These are phyloP conservation scores for Thamnidium elegans DNA, from an alignment of 192 early-diverging fungal species.

Conservation along the genomic window DNA sequence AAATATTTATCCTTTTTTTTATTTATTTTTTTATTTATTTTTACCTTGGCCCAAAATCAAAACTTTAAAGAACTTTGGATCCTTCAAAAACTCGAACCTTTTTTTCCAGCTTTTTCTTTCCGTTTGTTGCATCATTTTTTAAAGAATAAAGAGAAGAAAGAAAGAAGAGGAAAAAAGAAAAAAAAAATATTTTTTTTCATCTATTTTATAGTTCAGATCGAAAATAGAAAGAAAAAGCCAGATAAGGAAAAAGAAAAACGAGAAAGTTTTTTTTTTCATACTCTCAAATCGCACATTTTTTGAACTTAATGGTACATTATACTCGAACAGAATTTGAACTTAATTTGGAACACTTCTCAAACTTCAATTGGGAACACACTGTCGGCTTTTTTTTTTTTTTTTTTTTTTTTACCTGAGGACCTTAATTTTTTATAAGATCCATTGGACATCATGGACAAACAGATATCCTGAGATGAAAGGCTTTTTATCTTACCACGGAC, in stretches of 20 bases:
- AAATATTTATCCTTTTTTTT: background rate
- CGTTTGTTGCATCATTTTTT: background rate
- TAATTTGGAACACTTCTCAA: too few species aligned
- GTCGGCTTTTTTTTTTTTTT: background rate
- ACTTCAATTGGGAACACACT: too few species aligned
- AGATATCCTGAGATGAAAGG: too few species aligned
- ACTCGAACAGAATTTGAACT: too few species aligned
- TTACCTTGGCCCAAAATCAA: constrained; percentile 38
- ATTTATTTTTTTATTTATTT: background rate
- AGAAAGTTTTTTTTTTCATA: background rate
- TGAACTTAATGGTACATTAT: too few species aligned
- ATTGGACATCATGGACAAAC: too few species aligned
- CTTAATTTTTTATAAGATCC: too few species aligned
- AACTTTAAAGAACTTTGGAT: constrained; percentile 30
- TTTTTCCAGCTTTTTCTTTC: constrained; percentile 8
- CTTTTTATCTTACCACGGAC: too few species aligned
- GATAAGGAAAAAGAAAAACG: background rate
- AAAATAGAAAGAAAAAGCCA: background rate
- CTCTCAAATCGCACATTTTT: too few species aligned
- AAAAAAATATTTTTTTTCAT: too few species aligned
- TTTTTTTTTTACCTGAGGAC: too few species aligned
- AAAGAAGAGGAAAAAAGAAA: background rate
- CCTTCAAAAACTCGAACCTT: constrained; percentile 28
- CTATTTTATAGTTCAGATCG: too few species aligned
- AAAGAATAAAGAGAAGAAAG: background rate